Percentiles rank a stretch among this genome's conserved stretches.
phyloP scores from a whole-genome alignment of 2,329 filamentous ascomycete species.

The Epichloe aotearoae region DNA sequence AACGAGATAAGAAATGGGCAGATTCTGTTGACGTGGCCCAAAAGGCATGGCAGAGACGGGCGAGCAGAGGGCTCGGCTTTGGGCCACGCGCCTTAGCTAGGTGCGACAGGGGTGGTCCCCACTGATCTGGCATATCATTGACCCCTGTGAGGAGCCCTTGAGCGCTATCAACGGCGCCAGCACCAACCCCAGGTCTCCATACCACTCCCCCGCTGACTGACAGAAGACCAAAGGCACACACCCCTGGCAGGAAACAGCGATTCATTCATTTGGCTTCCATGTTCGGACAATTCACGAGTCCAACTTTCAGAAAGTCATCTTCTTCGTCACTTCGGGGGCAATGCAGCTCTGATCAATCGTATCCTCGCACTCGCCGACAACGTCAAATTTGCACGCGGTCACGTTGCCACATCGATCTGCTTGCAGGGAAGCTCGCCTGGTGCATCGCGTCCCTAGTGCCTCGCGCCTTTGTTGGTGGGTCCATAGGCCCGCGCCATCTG shows the following conservation, averaged over 20 bases:
- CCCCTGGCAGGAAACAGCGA: not conserved
- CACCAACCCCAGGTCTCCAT: conserved; percentile 1
- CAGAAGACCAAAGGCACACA: not conserved
- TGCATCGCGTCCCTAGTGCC: conserved; percentile 3
- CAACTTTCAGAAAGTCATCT: too few relatives aligned
- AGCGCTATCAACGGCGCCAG: conserved; percentile 1
- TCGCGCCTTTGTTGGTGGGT: conserved; percentile 9
- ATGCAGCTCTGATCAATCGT: not conserved
- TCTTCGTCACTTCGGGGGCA: not conserved
- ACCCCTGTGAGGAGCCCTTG: not conserved
- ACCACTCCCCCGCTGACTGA: not conserved
- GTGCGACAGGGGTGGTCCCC: conserved; percentile 3
- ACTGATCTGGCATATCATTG: conserved; percentile 1
- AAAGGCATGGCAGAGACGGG: not conserved
- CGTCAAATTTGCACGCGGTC: not conserved
- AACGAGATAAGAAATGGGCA: not conserved
- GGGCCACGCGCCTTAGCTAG: conserved; percentile 3
- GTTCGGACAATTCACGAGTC: too few relatives aligned
- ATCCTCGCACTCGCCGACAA: not conserved
- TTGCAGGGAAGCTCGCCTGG: conserved; percentile 1
- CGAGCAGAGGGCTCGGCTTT: conserved; percentile 1
- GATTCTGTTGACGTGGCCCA: not conserved
- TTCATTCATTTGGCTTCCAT: too few relatives aligned
- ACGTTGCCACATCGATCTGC: conserved; percentile 3
- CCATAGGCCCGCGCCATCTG: conserved; percentile 6